Percentiles rank a stretch among this genome's conserved stretches.
These are phyloP conservation scores for Candida ortonii DNA, from an alignment of 805 yeast species.

Conservation along the genomic window DNA sequence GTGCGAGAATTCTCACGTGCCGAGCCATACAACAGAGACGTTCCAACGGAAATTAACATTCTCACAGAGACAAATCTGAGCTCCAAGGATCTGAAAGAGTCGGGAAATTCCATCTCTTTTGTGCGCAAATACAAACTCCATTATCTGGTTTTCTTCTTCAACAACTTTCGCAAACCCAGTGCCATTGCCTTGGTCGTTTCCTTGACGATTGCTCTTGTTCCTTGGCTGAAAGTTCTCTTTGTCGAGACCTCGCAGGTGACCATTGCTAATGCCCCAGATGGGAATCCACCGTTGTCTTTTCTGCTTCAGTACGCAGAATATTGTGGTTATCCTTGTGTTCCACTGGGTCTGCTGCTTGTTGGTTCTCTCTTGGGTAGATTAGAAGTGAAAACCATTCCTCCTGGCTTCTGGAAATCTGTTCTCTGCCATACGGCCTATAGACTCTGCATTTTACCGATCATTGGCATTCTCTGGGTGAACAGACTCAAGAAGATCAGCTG, in stretches of 20 bases:
- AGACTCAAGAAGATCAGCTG: constrained; percentile 47
- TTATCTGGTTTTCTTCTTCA: constrained; percentile 33
- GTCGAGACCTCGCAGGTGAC: constrained; percentile 31
- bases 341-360: constrained; percentile 49
- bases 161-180: constrained; percentile 48
- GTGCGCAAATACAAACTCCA: constrained; percentile 30
- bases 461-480: constrained; percentile 50
- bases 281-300: constrained; percentile 52
- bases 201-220: constrained; percentile 49
- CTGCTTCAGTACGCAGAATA: constrained; percentile 48
- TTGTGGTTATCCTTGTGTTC: constrained; percentile 52
- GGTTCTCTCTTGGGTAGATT: constrained; percentile 56
- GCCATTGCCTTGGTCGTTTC: constrained; percentile 46
- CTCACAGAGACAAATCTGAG: constrained; percentile 35
- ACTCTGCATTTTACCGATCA: constrained; percentile 47
- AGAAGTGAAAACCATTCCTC: constrained; percentile 42
- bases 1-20: constrained; percentile 35
- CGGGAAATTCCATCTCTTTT: constrained; percentile 27
- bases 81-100: constrained; percentile 22
- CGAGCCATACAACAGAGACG: constrained; percentile 32
- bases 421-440: constrained; percentile 41
- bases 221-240: constrained; percentile 50
- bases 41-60: constrained; percentile 29
- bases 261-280: constrained; percentile 44
- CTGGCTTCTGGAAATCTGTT: constrained; percentile 58